Evolutionary conservation across 257 asterid genomes (phyloP), one percentile per base, ranked within the genome.

Genomic region (Agastache rugosa): DNA sequence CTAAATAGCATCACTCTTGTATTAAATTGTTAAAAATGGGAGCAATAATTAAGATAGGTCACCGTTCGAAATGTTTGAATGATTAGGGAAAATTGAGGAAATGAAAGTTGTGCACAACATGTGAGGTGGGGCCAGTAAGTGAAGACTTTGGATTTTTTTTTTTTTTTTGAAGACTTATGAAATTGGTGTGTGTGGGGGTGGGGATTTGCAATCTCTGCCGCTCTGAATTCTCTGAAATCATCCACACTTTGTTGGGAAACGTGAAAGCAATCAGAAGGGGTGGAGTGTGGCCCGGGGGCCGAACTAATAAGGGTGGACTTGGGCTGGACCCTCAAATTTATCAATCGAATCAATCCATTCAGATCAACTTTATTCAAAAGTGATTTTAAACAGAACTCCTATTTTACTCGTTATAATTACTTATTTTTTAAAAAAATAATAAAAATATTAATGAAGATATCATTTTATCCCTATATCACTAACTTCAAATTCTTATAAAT

Each of bases 131-230:
- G 82, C 63, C 85, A 68, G 71, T 34, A 3, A 8, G 27, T 29
- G 34, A 29, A 29, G 34, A 29, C 34, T 29, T 29, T 29, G 34
- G 34, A 3, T 2, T 29, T 3, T 29, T 29, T 3, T 29, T 0
- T 29, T 29, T 29, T 4, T 29, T 29, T 29, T 6, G 78, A 77
- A 56, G 85, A 77, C 85, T 81, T 81, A 4, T 29, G 41, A 37
- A 9, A 9, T 81, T 67, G 65, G 75, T 77, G 51, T 14, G n/a
- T 6, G 12, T 2, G 0, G n/a, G 17, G 55, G 61, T 19, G 23
- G 45, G 19, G 25, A 65, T 78, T 78, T 82, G 65, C 68, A 78
- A 75, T 69, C 75, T 64, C 83, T 74, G 78, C 55, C 9, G 11
- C 58, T 50, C 58, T 50, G 55, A 48, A 11, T 31, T 69, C 58